These are phyloP conservation scores for Leucocoprinus leucothites DNA, from an alignment of 768 basidiomycete species.

Conservation along the genomic window DNA sequence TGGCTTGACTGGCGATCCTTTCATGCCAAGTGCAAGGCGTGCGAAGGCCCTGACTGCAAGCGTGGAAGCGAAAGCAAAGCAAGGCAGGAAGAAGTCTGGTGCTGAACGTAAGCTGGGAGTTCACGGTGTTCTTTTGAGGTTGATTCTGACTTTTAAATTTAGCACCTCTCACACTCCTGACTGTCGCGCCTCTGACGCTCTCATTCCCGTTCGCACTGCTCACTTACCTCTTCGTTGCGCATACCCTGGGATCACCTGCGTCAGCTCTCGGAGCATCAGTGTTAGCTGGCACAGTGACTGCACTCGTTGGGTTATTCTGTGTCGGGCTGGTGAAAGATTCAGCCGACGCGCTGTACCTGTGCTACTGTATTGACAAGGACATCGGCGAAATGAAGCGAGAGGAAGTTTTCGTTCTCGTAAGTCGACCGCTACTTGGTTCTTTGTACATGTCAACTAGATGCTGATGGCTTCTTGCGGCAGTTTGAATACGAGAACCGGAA, in stretches of 20 bases:
- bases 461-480: slow-evolving; percentile 17
- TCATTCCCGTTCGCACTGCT: slow-evolving; percentile 79
- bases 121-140: background rate
- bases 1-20: slow-evolving; percentile 73
- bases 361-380: slow-evolving; percentile 49
- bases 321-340: slow-evolving; percentile 77
- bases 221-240: slow-evolving; percentile 89
- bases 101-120: slow-evolving; percentile 50
- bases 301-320: slow-evolving; percentile 79
- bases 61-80: slow-evolving; percentile 22
- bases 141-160: background rate
- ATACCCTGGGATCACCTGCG: slow-evolving; percentile 65
- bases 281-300: slow-evolving; percentile 75
- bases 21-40: slow-evolving; percentile 52
- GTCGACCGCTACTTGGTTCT: slow-evolving; percentile 15
- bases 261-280: slow-evolving; percentile 75
- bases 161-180: slow-evolving; percentile 2
- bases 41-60: slow-evolving; percentile 42
- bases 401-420: slow-evolving; percentile 38
- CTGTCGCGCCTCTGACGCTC: slow-evolving; percentile 60
- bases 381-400: slow-evolving; percentile 35
- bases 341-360: slow-evolving; percentile 44
- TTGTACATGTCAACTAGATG: background rate
- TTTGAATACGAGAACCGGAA: slow-evolving; percentile 28
- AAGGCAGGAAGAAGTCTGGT: slow-evolving; percentile 38